Evolutionary conservation across 345 rosid species (phyloP).

Genomic region (Hibiscus trionum): DNA sequence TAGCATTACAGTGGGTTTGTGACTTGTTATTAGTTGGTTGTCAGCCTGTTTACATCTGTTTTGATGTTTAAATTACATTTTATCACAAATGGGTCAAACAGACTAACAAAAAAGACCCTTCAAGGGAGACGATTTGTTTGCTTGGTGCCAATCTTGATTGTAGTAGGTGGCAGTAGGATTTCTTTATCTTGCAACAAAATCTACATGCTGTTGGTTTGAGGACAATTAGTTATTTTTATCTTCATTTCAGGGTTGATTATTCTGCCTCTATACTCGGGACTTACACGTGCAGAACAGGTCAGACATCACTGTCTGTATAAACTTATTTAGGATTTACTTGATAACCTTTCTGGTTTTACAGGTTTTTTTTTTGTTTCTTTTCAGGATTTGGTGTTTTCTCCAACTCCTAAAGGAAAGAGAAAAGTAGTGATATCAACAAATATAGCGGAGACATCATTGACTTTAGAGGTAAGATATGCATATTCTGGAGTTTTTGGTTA

Average conservation of each 20-base stretch:
- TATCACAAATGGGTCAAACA: not conserved
- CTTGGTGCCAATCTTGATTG: conserved; percentile 5
- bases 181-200: not conserved
- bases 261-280: conserved; percentile 85
- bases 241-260: conserved; percentile 60
- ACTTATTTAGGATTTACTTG: not conserved
- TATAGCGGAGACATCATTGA: conserved; percentile 91
- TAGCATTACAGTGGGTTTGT: not conserved
- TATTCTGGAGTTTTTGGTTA: not conserved
- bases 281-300: conserved; percentile 83
- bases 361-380: not conserved
- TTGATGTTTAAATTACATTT: not conserved
- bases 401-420: conserved; percentile 86
- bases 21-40: not conserved
- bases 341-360: not conserved
- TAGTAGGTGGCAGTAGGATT: not conserved
- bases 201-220: conserved; percentile 3
- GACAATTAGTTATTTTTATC: conserved; percentile 9
- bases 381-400: conserved; percentile 79
- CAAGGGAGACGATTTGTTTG: not conserved
- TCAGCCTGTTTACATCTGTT: not conserved
- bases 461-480: conserved; percentile 60
- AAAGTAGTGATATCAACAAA: conserved; percentile 91
- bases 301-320: not conserved
- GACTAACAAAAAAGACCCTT: not conserved